Evolutionary conservation across 192 early-diverging fungal genomes (phyloP).

Genomic region (Backusella luteola): DNA sequence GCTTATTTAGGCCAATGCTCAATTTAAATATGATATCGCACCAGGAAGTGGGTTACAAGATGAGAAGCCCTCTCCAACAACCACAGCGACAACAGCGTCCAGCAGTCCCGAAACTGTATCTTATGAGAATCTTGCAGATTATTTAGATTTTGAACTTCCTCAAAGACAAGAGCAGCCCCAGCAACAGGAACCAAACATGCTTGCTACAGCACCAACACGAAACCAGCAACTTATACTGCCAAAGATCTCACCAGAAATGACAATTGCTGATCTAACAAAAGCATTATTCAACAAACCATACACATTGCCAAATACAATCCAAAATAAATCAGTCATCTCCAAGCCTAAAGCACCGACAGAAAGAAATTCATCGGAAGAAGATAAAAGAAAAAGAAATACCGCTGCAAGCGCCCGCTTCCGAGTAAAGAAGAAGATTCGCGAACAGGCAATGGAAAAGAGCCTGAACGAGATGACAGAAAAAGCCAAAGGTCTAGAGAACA

Average conservation of each 20-base stretch:
- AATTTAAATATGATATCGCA: constrained; percentile 66
- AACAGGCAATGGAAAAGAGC: constrained; percentile 77
- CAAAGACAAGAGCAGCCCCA: neutral
- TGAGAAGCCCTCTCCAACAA: constrained; percentile 1
- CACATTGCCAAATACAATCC: neutral
- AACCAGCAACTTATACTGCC: constrained; percentile 2
- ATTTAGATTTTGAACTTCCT: constrained; percentile 27
- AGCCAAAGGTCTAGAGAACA: constrained; percentile 68
- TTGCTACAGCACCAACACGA: neutral
- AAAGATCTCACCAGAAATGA: constrained; percentile 8
- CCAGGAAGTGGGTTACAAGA: constrained; percentile 42
- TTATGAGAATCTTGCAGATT: constrained; percentile 26
- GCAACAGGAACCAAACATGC: neutral
- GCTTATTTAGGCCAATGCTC: constrained; percentile 51
- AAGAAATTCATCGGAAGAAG: constrained; percentile 52
- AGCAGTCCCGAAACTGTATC: constrained; percentile 10
- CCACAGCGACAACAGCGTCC: neutral
- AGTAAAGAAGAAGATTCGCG: constrained; percentile 88
- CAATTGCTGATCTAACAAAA: neutral
- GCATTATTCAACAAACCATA: constrained; percentile 1
- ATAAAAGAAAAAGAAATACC: constrained; percentile 92
- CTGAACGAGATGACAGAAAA: constrained; percentile 71
- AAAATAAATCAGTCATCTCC: neutral
- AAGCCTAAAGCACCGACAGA: neutral
- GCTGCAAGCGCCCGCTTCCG: constrained; percentile 94